Evolutionary conservation across 2,329 filamentous ascomycete species (phyloP).

Genomic region (Aschersonia sp.): DNA sequence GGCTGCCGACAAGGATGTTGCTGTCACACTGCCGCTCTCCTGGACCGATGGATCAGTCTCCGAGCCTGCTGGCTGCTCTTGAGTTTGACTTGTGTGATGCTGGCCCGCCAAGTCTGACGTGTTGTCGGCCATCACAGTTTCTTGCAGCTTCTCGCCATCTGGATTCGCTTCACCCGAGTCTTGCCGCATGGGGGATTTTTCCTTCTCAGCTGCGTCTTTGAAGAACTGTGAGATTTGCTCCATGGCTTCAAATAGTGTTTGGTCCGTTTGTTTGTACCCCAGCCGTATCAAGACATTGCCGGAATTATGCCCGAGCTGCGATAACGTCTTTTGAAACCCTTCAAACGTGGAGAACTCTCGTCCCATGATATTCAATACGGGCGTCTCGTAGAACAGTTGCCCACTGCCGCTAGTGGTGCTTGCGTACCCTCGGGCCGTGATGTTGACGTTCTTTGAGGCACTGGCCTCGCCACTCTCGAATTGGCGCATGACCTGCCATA

Average conservation of each 20-base stretch:
- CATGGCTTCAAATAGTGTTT: slow-evolving; percentile 77
- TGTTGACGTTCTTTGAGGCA: slow-evolving; percentile 50
- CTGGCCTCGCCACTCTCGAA: slow-evolving; percentile 68
- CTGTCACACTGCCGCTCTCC: too few relatives aligned
- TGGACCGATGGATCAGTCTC: too few relatives aligned
- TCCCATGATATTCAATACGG: slow-evolving; percentile 71
- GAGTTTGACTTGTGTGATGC: too few relatives aligned
- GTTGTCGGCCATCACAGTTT: not conserved
- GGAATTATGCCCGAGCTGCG: slow-evolving; percentile 73
- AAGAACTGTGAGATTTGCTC: slow-evolving; percentile 66
- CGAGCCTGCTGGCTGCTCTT: too few relatives aligned
- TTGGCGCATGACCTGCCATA: slow-evolving; percentile 83
- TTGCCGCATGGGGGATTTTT: not conserved
- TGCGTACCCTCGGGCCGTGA: slow-evolving; percentile 72
- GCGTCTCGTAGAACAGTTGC: slow-evolving; percentile 76
- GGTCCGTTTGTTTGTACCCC: slow-evolving; percentile 59
- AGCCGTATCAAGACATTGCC: slow-evolving; percentile 70
- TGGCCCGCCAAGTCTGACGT: not conserved
- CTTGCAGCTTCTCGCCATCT: not conserved
- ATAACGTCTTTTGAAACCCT: slow-evolving; percentile 79
- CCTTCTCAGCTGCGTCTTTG: slow-evolving; percentile 24
- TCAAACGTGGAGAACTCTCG: slow-evolving; percentile 61
- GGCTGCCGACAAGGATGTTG: slow-evolving; percentile 1
- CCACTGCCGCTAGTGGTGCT: slow-evolving; percentile 48
- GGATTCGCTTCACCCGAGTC: slow-evolving; percentile 1